phyloP scores from a whole-genome alignment of 2,329 filamentous ascomycete genomes.

The Cercospora brassicicola region DNA sequence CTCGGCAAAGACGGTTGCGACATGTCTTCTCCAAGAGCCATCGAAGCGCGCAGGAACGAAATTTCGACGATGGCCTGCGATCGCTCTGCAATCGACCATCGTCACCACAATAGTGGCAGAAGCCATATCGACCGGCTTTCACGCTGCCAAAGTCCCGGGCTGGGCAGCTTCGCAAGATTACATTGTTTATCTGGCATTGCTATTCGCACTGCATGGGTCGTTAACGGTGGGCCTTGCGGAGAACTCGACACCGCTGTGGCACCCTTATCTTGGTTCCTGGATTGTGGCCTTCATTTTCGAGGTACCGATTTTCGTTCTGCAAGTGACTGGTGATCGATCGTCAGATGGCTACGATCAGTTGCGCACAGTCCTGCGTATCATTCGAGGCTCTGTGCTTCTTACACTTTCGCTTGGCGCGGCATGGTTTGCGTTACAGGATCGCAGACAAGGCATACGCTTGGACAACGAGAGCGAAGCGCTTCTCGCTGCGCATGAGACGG shows the following conservation, averaged over 20 bases:
- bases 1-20: constrained; percentile 30
- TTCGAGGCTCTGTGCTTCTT: constrained; percentile 23
- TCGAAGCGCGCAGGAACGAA: constrained; percentile 19
- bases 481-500: constrained; percentile 8
- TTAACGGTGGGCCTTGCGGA: constrained; percentile 31
- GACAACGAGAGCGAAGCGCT: constrained; percentile 32
- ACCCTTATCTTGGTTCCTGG: constrained; percentile 35
- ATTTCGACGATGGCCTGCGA: constrained; percentile 23
- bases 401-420: constrained; percentile 17
- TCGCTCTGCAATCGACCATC: constrained; percentile 23
- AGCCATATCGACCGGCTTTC: constrained; percentile 22
- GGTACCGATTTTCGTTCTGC: constrained; percentile 26
- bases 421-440: constrained; percentile 23
- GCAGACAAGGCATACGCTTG: constrained; percentile 18
- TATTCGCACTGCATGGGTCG: constrained; percentile 26
- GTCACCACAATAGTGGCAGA: constrained; percentile 27
- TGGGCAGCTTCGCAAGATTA: constrained; percentile 28
- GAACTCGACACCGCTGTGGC: constrained; percentile 32
- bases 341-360: constrained; percentile 18
- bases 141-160: constrained; percentile 19
- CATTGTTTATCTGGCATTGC: constrained; percentile 29
- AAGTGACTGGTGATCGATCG: constrained; percentile 7
- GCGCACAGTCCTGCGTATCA: constrained; percentile 21
- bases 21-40: constrained; percentile 34
- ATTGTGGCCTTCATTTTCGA: constrained; percentile 29